Base-by-base conservation (phyloP, 495 filamentous ascomycete species). In the Aspergillus nidulans region DNA sequence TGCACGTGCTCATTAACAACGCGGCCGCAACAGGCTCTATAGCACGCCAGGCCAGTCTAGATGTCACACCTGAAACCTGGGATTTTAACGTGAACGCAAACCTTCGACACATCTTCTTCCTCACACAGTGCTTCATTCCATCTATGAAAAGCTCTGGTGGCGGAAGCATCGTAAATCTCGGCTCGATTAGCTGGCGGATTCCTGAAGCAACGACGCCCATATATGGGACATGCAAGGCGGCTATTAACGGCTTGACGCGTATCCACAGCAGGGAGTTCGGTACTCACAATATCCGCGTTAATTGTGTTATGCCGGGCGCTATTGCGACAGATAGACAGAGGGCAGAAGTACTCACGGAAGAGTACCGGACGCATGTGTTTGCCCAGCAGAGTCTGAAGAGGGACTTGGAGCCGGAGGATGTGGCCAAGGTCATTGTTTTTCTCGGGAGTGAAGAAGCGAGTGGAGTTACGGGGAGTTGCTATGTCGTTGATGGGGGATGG, bases 391-490 rank as follows among this genome's bases (percentile, higher is more conserved):
- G 68, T 15, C 21, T 79, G 47, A 57, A 77, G 67, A 60, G 69
- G 30, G 65, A 75, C 55, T 52, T 79, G 16, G 43, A 62, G 61
- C 74, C 69, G 56, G 66, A 71, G n/a, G 78, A 82, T 53, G 69
- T 79, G 15, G 78, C 77, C 1, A 64, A 66, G 36, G 57, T 79
- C 53, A 71, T 84, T 58, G 72, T 71, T 4, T 84, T 79, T 55
- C 56, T 84, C 36, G 63, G 79, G 52, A 73, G 78, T 50, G 78
- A 76, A 25, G 78, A 76, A 34, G 71, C 69, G 51, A 74, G 67
- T 36, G 82, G 75, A 49, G 72, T 79, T 20, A 81, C 80, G 8
- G 74, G 74, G 15, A 63, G 63, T 8, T 57, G 66, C 13, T 62
- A 69, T 59, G 53, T 58, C 18, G 64, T 75, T 48, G 72, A 77